Base-by-base conservation (phyloP, 768 basidiomycete genomes). In the Cystofilobasidium bisporidii region DNA sequence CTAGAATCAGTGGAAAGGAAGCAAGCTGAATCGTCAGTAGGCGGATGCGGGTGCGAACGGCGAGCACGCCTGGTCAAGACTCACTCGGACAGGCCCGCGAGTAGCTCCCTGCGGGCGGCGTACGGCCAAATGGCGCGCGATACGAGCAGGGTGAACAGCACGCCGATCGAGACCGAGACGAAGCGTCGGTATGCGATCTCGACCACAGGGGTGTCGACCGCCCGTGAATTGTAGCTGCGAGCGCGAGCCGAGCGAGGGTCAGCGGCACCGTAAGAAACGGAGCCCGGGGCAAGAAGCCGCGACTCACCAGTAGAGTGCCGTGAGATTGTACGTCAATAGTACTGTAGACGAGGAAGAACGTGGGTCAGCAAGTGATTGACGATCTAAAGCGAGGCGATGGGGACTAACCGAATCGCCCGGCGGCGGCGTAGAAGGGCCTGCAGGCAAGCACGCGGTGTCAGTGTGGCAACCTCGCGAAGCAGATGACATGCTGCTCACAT, bases 81-180 rank as follows among this genome's bases (percentile, higher is more conserved):
- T 70, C 66, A 94, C 91, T 98, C 92, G 79, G 90, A 87, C 8
- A 98, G 81, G 0, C 85, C 86, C 69, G 85, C 86, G 57, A 86
- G 84, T 5, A 99, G 80, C 76, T 98, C 94, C 47, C 41, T 33
- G 18, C 94, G 80, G 0, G 96, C 96, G 73, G 96, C 93, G 12
- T 88, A 84, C 1, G 96, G 96, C 94, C 93, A 98, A 88, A 92
- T 91, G 70, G 87, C 87, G 57, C 90, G 81, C 6, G 89, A 91
- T 26, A 96, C 85, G 59, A 97, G 78, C 3, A 86, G 83, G 0
- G 92, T 92, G 88, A 89, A 98, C 1, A 93, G 74, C 3, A 92
- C 89, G 11, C 94, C 96, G 10, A 83, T 82, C 0, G 82, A 87
- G 24, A 99, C 94, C 38, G 93, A 83, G 5, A 87, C 71, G 0